These are phyloP conservation scores for Fusarium duplospermum DNA, from an alignment of 2,329 filamentous ascomycete genomes.

Conservation along the genomic window DNA sequence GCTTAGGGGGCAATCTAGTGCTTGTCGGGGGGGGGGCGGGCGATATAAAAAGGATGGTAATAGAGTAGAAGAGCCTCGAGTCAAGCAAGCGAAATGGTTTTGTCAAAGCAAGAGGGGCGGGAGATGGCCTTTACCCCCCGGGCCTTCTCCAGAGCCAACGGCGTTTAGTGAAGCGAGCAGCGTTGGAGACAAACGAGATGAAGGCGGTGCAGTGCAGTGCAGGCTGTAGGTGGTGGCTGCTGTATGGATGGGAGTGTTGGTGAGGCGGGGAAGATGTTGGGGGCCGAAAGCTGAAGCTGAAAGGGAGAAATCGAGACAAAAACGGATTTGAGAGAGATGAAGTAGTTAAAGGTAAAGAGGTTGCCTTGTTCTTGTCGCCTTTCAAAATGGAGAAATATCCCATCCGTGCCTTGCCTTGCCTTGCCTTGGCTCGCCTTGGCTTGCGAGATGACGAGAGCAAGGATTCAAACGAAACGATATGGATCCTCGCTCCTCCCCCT, in stretches of 20 bases:
- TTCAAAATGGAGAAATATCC: neutral
- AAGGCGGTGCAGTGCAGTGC: constrained; percentile 29
- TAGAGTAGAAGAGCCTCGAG: neutral
- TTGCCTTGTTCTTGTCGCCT: constrained; percentile 1
- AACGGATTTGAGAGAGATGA: neutral
- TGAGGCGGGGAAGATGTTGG: constrained; percentile 29
- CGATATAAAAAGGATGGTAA: constrained; percentile 16
- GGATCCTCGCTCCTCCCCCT: neutral
- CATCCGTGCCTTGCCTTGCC: neutral
- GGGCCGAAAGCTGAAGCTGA: constrained; percentile 17
- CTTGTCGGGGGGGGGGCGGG: neutral
- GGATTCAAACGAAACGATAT: neutral
- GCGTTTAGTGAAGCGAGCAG: constrained; percentile 30
- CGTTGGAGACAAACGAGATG: constrained; percentile 30
- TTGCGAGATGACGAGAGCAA: constrained; percentile 6
- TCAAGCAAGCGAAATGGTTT: neutral
- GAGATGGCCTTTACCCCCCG: neutral
- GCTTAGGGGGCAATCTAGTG: constrained; percentile 18
- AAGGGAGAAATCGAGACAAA: neutral
- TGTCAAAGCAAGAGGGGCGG: neutral
- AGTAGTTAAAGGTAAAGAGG: neutral
- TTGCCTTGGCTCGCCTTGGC: neutral
- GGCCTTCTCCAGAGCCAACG: constrained; percentile 14
- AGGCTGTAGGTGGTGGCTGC: constrained; percentile 5
- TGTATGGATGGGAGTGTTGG: neutral